Evolutionary conservation across 2,329 filamentous ascomycete species (phyloP).

Genomic region (Pseudocercospora crystallina): DNA sequence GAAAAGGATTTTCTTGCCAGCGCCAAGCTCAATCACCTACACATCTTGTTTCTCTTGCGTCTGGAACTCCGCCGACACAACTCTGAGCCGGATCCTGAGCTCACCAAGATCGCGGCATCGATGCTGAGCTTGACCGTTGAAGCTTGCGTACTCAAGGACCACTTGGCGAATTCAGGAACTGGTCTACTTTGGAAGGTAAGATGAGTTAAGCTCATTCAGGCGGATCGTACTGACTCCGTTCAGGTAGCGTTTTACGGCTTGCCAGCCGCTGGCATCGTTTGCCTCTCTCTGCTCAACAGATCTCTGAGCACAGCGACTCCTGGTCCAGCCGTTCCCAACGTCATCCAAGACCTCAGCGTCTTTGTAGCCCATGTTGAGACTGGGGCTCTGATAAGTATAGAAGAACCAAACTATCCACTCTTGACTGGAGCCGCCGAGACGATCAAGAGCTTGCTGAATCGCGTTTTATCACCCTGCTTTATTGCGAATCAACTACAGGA

Average conservation of each 20-base stretch:
- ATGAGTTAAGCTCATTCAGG: conserved; percentile 2
- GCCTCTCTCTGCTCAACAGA: conserved; percentile 30
- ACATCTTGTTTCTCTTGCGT: conserved; percentile 35
- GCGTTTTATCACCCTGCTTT: background rate
- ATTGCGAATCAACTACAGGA: conserved; percentile 6
- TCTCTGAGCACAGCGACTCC: background rate
- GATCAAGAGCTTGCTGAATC: conserved; percentile 31
- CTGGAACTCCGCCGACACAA: conserved; percentile 25
- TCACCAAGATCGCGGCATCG: conserved; percentile 29
- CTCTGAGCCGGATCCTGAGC: conserved; percentile 26
- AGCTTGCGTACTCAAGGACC: conserved; percentile 31
- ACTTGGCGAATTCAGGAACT: conserved; percentile 37
- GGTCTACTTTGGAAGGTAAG: conserved; percentile 37
- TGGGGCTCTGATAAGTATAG: conserved; percentile 29
- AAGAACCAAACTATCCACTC: conserved; percentile 34
- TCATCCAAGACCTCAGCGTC: conserved; percentile 35
- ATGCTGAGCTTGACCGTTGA: conserved; percentile 36
- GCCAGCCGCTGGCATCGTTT: conserved; percentile 37
- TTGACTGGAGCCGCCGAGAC: conserved; percentile 32
- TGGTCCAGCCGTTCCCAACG: conserved; percentile 16
- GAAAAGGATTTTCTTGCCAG: conserved; percentile 37
- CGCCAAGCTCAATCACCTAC: conserved; percentile 35
- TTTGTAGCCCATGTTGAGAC: conserved; percentile 35
- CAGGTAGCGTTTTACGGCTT: conserved; percentile 38
- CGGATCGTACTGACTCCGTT: conserved; percentile 6